Base-by-base conservation (phyloP, 1,284 basidiomycete genomes). In the Meripilus lineatus region DNA sequence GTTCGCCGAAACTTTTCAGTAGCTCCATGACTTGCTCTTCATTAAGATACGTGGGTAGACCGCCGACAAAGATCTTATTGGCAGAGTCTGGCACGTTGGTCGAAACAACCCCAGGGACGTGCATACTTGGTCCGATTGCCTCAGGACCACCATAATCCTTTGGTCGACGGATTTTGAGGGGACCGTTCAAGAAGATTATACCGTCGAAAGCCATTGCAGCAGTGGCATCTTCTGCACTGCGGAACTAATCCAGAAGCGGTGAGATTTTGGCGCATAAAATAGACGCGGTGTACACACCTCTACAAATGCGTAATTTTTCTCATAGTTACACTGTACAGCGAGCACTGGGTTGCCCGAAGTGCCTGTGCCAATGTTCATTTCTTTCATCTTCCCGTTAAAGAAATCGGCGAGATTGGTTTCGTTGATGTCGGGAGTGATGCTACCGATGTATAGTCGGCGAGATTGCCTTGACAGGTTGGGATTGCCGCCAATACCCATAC, bases 1-100 rank as follows among this genome's bases (percentile, higher is more conserved):
- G 76, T 55, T 99, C 95, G 49, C 96, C 96, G 62, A 99, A 99
- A 58, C 87, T 90, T 73, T 93, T 96, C 50, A 99, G 74, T 30
- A 99, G 66, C 65, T 99, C 96, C 80, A 94, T 91, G 44, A 99
- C 94, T 68, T 99, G 94, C 56, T 97, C 95, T 64, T 97, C 93
- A 54, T 89, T 92, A 30, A 99, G 79, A 65, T 98, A 97, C 15
- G 89, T 81, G 14, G 96, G 96, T 42, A 99, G 71, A 45, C 94
- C 95, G 41, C 96, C 96, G 49, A 99, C 88, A 58, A 97, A 99
- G 49, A 99, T 79, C 73, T 99, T 99, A 79, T 98, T 93, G 61
- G 90, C 88, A 30, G 93, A 93, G 65, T 99, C 96, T 17, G 93
- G 93, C 13, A 97, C 93, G 53, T 92, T 95, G 37, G 92, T 93